phyloP scores from a whole-genome alignment of 257 asterid species.

The Capsicum pubescens region DNA sequence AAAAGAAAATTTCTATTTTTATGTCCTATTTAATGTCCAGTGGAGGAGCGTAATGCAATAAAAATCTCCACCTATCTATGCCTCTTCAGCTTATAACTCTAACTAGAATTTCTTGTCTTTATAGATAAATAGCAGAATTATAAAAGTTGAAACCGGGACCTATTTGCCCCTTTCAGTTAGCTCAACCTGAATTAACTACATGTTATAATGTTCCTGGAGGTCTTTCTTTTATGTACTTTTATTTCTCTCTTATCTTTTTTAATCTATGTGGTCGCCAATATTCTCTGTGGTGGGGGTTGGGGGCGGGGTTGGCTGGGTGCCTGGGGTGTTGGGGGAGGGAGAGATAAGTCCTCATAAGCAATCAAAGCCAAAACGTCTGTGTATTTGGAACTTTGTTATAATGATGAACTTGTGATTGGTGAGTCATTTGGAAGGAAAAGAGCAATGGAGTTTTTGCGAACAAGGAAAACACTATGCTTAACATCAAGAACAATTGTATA shows the following conservation, averaged over 20 bases:
- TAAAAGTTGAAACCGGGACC: not conserved
- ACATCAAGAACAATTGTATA: not conserved
- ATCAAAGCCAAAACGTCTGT: not conserved
- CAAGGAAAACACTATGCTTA: conserved; percentile 11
- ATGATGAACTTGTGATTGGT: conserved; percentile 14
- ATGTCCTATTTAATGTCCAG: not conserved
- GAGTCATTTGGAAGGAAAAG: conserved; percentile 9
- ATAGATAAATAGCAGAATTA: not conserved
- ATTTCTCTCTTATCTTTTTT: not conserved
- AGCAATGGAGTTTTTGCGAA: not conserved
- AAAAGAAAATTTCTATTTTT: not conserved
- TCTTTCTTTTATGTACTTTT: not conserved
- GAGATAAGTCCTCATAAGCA: conserved; percentile 10
- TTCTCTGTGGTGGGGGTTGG: not conserved
- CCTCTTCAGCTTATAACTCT: conserved; percentile 2
- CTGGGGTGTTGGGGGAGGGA: not conserved
- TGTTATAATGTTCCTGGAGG: not conserved
- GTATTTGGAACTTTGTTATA: not conserved
- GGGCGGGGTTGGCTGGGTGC: not conserved
- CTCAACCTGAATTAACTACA: not conserved
- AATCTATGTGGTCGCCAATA: not conserved
- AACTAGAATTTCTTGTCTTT: not conserved
- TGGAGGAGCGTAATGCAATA: not conserved
- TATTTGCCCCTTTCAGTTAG: not conserved
- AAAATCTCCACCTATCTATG: not conserved